Base-by-base conservation (phyloP, 306 rosid genomes). In the Cicer arietinum region DNA sequence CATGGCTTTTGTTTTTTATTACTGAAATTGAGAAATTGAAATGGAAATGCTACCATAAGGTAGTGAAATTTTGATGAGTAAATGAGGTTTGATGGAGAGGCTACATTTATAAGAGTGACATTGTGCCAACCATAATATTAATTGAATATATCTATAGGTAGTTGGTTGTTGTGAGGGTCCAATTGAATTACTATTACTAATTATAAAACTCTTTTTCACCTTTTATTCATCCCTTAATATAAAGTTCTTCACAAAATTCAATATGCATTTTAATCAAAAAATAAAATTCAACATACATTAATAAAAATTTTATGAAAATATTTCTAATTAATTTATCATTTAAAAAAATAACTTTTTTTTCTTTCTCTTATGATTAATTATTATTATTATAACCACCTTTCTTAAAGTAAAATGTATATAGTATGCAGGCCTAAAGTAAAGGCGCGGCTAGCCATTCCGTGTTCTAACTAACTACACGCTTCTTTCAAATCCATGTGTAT, bases 91-190 rank as follows among this genome's bases (percentile, higher is more conserved):
- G 77, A 35, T 41, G 77, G 22, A 51, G 45, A 16, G 30, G 8
- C n/a, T 78, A 69, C 4, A 62, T 79, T 59, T 41, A 62, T 71
- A 60, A 48, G 63, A 40, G 35, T 46, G 60, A 66, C 76, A 69
- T 60, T 60, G 18, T 60, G 66, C 76, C 54, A 67, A 44, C 71
- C 41, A 60, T 25, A 76, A n/a, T 74, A 74, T 5, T 67, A 59
- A 70, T 45, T 58, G 5, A 30, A 30, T 16, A 20, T 71, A 10
- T 50, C 18, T 8, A 22, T n/a, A 7, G 73, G 77, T 78, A 16
- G 82, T 62, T 78, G 77, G 82, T 7, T 7, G 82, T 61, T 78
- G 82, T 61, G 67, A 41, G 77, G 82, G 66, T 78, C 82, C 77
- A 71, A 78, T 63, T 20, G 8, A 13, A 35, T 60, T 35, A 13